These are phyloP conservation scores for Cladophialophora psammophila DNA, from an alignment of 2,329 filamentous ascomycete species.

Conservation along the genomic window DNA sequence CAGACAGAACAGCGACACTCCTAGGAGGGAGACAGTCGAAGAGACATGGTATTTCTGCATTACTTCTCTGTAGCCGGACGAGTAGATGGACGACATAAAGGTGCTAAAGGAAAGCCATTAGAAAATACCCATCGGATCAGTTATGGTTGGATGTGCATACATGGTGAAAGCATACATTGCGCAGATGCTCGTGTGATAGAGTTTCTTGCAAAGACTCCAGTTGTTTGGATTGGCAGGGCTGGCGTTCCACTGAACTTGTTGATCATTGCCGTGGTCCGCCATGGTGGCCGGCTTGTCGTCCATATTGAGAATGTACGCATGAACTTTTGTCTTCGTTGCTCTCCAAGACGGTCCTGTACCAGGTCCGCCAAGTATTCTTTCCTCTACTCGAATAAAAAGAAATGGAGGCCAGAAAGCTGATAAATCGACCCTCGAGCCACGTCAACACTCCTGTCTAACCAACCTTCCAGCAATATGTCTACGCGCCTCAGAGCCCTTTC, in stretches of 20 bases:
- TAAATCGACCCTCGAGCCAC: background rate
- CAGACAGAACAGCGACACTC: conserved; percentile 72
- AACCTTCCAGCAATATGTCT: background rate
- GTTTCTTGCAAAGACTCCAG: conserved; percentile 13
- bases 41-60: conserved; percentile 49
- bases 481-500: background rate
- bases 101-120: conserved; percentile 17
- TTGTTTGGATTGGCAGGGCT: conserved; percentile 12
- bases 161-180: conserved; percentile 18
- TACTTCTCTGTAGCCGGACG: conserved; percentile 60
- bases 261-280: background rate
- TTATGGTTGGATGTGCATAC: background rate
- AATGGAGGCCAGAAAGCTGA: background rate
- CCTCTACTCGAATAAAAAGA: background rate
- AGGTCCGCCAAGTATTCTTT: background rate
- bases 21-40: conserved; percentile 56
- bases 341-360: background rate
- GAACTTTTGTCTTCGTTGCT: background rate
- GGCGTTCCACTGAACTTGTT: background rate
- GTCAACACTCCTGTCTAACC: background rate
- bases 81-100: conserved; percentile 45
- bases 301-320: background rate
- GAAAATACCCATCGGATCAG: background rate
- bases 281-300: background rate
- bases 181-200: conserved; percentile 16